Conservation (phyloP, 345 rosid species). For the Acer saccharum region DNA sequence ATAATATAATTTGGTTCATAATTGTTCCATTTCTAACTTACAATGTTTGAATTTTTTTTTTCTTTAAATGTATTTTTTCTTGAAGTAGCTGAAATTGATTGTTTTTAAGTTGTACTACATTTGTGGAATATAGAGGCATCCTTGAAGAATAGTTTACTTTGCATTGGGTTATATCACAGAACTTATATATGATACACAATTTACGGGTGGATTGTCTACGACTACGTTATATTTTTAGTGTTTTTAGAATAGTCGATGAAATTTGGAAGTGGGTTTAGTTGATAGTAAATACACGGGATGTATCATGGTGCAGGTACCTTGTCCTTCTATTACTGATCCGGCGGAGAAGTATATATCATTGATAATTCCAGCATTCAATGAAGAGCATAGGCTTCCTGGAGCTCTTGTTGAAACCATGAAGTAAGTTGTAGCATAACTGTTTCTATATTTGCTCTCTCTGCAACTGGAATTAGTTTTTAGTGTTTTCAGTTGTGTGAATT, state of each 20-base stretch:
- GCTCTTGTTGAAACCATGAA: conserved; percentile 87
- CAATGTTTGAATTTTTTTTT: background rate
- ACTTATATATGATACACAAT: background rate
- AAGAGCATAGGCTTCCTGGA: conserved; percentile 88
- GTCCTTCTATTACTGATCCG: conserved; percentile 66
- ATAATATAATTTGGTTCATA: background rate
- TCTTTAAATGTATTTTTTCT: background rate
- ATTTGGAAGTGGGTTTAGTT: background rate
- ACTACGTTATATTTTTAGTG: background rate
- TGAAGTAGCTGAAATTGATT: background rate
- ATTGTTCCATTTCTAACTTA: background rate
- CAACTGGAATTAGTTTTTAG: background rate
- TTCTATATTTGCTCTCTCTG: background rate
- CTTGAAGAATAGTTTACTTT: background rate
- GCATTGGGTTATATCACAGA: background rate
- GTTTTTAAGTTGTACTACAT: background rate
- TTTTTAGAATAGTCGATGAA: background rate
- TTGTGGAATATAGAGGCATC: background rate
- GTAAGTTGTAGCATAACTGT: conserved; percentile 42
- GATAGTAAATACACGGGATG: too few species aligned
- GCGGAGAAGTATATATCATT: conserved; percentile 82
- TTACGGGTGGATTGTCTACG: background rate
- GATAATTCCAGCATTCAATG: conserved; percentile 89
- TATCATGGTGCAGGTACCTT: conserved; percentile 55
- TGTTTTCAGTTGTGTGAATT: background rate